These are phyloP conservation scores for Quercus gilva DNA, from an alignment of 306 rosid species.

Conservation along the genomic window DNA sequence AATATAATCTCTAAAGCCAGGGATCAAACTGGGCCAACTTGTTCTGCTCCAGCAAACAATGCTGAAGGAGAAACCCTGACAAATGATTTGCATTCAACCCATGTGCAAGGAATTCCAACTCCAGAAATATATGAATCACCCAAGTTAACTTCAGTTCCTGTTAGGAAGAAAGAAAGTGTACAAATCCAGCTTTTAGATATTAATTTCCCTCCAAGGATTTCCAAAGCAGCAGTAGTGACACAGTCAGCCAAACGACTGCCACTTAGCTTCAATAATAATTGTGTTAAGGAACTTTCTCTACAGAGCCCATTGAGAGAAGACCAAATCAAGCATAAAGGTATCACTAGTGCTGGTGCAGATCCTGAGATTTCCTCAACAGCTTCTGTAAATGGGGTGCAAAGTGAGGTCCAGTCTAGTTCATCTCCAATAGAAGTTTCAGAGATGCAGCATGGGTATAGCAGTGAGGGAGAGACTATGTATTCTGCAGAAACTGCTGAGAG, in stretches of 20 bases:
- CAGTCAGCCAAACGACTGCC: slow-evolving; percentile 35
- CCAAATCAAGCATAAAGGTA: slow-evolving; percentile 31
- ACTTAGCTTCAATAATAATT: slow-evolving; percentile 44
- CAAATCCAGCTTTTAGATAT: slow-evolving; percentile 82
- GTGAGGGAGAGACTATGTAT: slow-evolving; percentile 97
- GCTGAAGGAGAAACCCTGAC: slow-evolving; percentile 57
- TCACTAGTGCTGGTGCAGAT: slow-evolving; percentile 30
- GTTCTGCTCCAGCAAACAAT: slow-evolving; percentile 44
- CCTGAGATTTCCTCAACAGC: slow-evolving; percentile 71
- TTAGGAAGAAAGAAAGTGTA: slow-evolving; percentile 50
- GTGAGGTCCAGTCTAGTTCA: slow-evolving; percentile 80
- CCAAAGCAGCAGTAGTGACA: slow-evolving; percentile 35
- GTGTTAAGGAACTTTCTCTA: slow-evolving; percentile 30
- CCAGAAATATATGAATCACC: slow-evolving; percentile 98
- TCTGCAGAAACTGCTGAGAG: slow-evolving; percentile 98
- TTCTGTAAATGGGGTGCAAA: slow-evolving; percentile 68
- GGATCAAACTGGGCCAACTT: slow-evolving; percentile 54
- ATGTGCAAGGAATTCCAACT: slow-evolving; percentile 90
- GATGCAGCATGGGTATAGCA: slow-evolving; percentile 69
- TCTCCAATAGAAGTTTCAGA: slow-evolving; percentile 51
- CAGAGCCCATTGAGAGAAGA: slow-evolving; percentile 43
- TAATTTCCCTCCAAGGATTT: slow-evolving; percentile 78
- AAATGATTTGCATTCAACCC: slow-evolving; percentile 45
- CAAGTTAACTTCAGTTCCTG: slow-evolving; percentile 63
- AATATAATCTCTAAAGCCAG: slow-evolving; percentile 46